Base-by-base conservation (phyloP, 2,329 filamentous ascomycete genomes). In the Graphilbum fragrans region DNA sequence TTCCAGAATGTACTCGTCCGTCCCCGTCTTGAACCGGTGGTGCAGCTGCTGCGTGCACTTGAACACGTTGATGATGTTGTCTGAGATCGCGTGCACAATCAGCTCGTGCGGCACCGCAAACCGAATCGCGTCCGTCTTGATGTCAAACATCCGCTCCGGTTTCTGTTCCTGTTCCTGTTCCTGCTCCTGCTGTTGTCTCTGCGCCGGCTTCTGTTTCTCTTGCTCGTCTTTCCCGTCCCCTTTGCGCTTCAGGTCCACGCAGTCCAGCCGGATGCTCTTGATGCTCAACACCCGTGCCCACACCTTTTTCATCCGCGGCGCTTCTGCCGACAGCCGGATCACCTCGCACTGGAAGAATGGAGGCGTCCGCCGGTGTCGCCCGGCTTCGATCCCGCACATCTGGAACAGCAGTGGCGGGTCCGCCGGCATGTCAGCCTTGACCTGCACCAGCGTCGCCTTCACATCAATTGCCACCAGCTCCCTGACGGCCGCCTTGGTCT, bases 361-460 rank as follows among this genome's bases (percentile, higher is more conserved):
- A 5, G 80, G 73, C 2, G 86, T 80, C 83, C 88, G 95, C 52
- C 90, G 72, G 58, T 95, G 87, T 11, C 82, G 80, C 5, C 88
- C 88, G 37, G 80, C 75, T 52, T 94, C 86, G 32, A 96, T 57
- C 10, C 78, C 76, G 56, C 90, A 90, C 10, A 95, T 66, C 47
- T 95, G 90, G 3, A 96, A 53, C 85, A 98, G 88, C 59, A 96
- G 67, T 0, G 80, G 75, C n/a, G 92, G 93, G 52, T 96, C 88
- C 17, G 80, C 69, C 1, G 92, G 90, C 75, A 96, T 80, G 35
- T 80, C 79, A 5, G 83, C 85, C 60, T 96, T 96, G 50, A 96
- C 60, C 55, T 96, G 90, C 18, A 96, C 63, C 27, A 95, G 71
- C 1, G 78, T 75, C 5, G 82, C 79, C 58, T 85, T 92, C 51